phyloP scores from a whole-genome alignment of 164 flowering plant species.

The Berberis thunbergii region DNA sequence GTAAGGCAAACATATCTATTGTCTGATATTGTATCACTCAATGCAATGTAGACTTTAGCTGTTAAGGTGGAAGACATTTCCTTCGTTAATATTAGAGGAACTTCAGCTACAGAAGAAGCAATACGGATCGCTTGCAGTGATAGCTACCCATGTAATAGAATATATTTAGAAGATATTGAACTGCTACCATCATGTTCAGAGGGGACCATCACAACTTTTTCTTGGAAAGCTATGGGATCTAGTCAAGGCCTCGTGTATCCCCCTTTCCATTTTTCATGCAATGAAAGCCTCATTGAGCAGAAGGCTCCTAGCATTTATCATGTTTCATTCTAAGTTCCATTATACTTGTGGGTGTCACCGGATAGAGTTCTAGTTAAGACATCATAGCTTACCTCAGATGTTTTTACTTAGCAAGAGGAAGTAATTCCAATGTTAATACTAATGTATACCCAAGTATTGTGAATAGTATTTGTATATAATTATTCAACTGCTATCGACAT shows the following conservation, averaged over 20 bases:
- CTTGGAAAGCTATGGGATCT: constrained; percentile 76
- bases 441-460: too few relatives aligned
- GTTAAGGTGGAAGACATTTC: constrained; percentile 54
- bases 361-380: too few relatives aligned
- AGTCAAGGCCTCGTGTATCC: constrained; percentile 49
- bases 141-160: constrained; percentile 46
- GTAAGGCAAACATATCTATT: too few relatives aligned
- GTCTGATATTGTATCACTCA: not conserved
- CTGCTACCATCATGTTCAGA: constrained; percentile 38
- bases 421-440: too few relatives aligned
- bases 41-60: constrained; percentile 49
- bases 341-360: not conserved
- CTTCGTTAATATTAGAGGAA: constrained; percentile 54
- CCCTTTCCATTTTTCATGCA: constrained; percentile 41
- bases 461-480: too few relatives aligned
- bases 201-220: constrained; percentile 40
- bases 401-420: too few relatives aligned
- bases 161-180: constrained; percentile 56
- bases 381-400: too few relatives aligned
- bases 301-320: constrained; percentile 11
- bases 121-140: constrained; percentile 77
- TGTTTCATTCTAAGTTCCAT: constrained; percentile 10
- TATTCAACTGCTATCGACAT: too few relatives aligned
- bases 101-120: constrained; percentile 75
- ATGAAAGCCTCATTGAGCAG: constrained; percentile 24